Evolutionary conservation across 2,329 filamentous ascomycete genomes (phyloP).

Genomic region (Claviceps digitariae): DNA sequence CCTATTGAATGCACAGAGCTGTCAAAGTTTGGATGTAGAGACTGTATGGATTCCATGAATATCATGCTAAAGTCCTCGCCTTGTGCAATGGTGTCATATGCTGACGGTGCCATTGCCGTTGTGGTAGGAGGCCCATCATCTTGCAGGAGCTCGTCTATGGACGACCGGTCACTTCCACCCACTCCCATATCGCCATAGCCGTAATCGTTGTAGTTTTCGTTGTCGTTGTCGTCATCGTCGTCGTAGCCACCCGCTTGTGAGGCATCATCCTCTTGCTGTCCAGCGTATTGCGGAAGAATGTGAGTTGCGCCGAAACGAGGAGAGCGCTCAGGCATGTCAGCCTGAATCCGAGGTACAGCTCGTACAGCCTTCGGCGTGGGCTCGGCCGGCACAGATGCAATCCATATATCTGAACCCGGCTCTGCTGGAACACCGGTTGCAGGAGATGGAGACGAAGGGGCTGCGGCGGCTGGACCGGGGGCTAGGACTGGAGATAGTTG

Average conservation of each 20-base stretch:
- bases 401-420: conserved; percentile 31
- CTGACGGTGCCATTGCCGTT: conserved; percentile 9
- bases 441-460: conserved; percentile 4
- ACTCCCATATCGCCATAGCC: conserved; percentile 11
- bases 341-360: conserved; percentile 6
- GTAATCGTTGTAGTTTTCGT: conserved; percentile 2
- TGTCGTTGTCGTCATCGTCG: conserved; percentile 1
- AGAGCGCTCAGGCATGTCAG: conserved; percentile 4
- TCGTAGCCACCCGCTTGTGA: conserved; percentile 15
- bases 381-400: conserved; percentile 26
- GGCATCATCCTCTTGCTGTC: conserved; percentile 6
- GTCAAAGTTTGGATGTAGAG: conserved; percentile 29
- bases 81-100: conserved; percentile 31
- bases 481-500: neutral
- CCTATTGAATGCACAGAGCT: conserved; percentile 19
- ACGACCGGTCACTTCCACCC: conserved; percentile 21
- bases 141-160: conserved; percentile 15
- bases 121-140: conserved; percentile 6
- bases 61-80: conserved; percentile 48
- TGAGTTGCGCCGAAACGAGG: conserved; percentile 5
- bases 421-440: conserved; percentile 7
- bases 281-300: neutral
- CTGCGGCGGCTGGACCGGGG: neutral
- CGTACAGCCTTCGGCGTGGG: conserved; percentile 20
- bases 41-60: conserved; percentile 39